Evolutionary conservation across 257 asterid species (phyloP).

Genomic region (Fraxinus excelsior): DNA sequence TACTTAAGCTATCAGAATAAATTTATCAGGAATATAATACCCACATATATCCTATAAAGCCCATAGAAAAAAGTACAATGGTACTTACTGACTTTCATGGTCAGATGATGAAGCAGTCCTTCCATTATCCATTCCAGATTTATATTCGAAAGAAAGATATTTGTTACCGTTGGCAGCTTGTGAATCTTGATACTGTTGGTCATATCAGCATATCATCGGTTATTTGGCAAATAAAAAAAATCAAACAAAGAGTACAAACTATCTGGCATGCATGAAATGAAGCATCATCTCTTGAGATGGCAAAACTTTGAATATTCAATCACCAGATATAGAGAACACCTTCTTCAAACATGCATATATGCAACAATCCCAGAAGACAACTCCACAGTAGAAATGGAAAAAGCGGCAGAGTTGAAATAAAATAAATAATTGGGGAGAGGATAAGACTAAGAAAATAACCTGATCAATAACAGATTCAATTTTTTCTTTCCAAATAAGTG

Average conservation of each 20-base stretch:
- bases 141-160: constrained; percentile 69
- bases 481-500: constrained; percentile 84
- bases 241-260: not conserved
- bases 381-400: not conserved
- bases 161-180: constrained; percentile 61
- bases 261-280: constrained; percentile 17
- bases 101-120: constrained; percentile 78
- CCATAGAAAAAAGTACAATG: not conserved
- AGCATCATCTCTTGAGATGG: not conserved
- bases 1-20: not conserved
- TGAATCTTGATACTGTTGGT: constrained; percentile 77
- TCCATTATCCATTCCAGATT: constrained; percentile 62
- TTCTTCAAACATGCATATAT: not conserved
- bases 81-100: constrained; percentile 84
- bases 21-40: not conserved
- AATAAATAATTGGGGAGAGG: constrained; percentile 18
- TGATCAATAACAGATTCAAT: constrained; percentile 85
- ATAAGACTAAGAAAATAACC: constrained; percentile 44
- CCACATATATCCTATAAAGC: not conserved
- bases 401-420: not conserved
- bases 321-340: not conserved
- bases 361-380: not conserved
- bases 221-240: constrained; percentile 27
- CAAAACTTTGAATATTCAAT: not conserved
- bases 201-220: constrained; percentile 33